These are phyloP conservation scores for Fraxinus latifolia DNA, from an alignment of 305 asterid genomes.

Conservation along the genomic window DNA sequence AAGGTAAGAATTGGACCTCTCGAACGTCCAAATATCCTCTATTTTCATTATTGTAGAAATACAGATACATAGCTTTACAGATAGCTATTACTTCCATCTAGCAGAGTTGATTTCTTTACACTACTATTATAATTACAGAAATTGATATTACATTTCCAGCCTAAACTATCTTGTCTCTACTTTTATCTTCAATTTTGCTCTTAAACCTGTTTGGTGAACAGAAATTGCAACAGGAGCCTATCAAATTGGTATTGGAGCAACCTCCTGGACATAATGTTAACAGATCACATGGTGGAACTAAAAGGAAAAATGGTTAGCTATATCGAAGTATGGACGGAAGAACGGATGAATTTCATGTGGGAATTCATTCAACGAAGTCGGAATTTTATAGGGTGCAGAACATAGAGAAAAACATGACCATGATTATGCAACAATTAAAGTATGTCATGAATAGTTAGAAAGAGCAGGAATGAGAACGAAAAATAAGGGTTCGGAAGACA, in stretches of 20 bases:
- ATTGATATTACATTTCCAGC: not conserved
- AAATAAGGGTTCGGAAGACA: not conserved
- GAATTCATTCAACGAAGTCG: not conserved
- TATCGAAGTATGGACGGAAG: not conserved
- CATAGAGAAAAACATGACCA: not conserved
- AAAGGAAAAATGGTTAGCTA: not conserved
- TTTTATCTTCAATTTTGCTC: not conserved
- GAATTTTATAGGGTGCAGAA: not conserved
- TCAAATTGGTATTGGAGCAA: not conserved
- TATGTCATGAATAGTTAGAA: not conserved
- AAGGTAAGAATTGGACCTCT: not conserved
- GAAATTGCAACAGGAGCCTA: not conserved
- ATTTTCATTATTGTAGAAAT: not conserved
- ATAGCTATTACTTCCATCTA: not conserved
- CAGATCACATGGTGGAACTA: not conserved
- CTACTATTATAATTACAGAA: not conserved
- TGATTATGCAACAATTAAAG: not conserved
- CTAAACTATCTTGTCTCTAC: not conserved
- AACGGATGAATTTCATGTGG: not conserved
- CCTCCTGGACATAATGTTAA: not conserved
- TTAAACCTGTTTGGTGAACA: not conserved
- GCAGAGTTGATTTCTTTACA: not conserved
- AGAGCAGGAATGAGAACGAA: not conserved
- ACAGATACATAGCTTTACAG: not conserved
- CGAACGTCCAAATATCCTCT: not conserved